A percentile compares a stretch with the other conserved stretches of the same genome.
Evolutionary conservation across 306 rosid genomes (phyloP).

Genomic region (Casuarina glauca): DNA sequence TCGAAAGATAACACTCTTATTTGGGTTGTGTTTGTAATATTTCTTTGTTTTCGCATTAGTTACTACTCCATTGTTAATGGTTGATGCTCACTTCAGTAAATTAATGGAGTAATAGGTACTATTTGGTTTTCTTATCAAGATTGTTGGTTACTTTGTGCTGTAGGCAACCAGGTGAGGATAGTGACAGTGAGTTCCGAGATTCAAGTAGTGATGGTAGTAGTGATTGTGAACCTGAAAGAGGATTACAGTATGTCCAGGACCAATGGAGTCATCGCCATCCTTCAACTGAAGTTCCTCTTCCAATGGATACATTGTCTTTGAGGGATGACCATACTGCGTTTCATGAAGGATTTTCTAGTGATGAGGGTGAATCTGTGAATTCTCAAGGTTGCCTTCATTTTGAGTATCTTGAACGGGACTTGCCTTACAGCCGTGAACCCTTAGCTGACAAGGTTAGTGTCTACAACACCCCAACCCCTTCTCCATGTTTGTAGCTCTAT

Average conservation of each 20-base stretch:
- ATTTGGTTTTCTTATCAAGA: not conserved
- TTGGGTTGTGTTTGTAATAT: not conserved
- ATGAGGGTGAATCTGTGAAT: slow-evolving; percentile 70
- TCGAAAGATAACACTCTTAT: not conserved
- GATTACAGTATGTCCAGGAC: slow-evolving; percentile 43
- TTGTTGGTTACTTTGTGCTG: slow-evolving; percentile 24
- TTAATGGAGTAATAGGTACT: not conserved
- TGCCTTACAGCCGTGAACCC: slow-evolving; percentile 86
- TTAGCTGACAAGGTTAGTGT: slow-evolving; percentile 78
- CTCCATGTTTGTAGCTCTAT: not conserved
- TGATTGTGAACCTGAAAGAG: slow-evolving; percentile 65
- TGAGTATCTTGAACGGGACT: slow-evolving; percentile 75
- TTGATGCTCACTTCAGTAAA: not conserved
- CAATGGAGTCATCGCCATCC: slow-evolving; percentile 45
- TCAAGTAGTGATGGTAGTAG: slow-evolving; percentile 89
- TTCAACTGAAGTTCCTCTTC: slow-evolving; percentile 39
- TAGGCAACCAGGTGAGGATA: slow-evolving; percentile 79
- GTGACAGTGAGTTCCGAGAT: slow-evolving; percentile 84
- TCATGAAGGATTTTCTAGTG: slow-evolving; percentile 79
- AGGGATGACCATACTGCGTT: slow-evolving; percentile 49
- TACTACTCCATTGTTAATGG: not conserved
- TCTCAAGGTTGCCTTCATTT: slow-evolving; percentile 64
- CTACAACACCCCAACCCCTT: not conserved
- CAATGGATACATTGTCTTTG: slow-evolving; percentile 59
- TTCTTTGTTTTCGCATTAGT: not conserved